Conservation (phyloP, 2,329 filamentous ascomycete species). For the Colletotrichum filicis region DNA sequence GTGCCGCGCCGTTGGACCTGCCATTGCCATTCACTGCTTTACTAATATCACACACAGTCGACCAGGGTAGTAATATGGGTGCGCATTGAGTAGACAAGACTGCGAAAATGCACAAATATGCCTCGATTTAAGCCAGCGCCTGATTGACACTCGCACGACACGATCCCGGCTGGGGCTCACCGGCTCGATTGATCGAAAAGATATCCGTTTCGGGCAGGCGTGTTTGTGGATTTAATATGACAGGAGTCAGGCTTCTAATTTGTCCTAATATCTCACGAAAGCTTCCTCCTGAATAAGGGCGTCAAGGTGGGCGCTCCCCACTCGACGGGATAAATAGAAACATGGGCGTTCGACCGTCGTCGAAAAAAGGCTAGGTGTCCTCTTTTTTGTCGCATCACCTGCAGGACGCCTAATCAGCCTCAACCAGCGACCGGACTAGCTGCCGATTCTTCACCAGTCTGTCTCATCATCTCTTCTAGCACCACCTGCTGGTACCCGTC, state of each 20-base stretch:
- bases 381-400: constrained; percentile 18
- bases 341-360: constrained; percentile 7
- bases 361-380: constrained; percentile 30
- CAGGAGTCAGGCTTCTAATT: constrained; percentile 4
- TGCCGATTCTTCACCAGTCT: constrained; percentile 24
- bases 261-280: constrained; percentile 2
- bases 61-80: background rate
- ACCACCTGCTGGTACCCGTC: background rate
- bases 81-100: background rate
- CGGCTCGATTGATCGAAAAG: background rate
- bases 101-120: constrained; percentile 4
- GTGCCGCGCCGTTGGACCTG: background rate
- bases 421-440: constrained; percentile 10
- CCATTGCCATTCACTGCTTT: background rate
- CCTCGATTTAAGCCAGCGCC: background rate
- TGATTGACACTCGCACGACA: background rate
- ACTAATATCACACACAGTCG: background rate
- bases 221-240: constrained; percentile 4
- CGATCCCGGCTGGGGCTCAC: constrained; percentile 22
- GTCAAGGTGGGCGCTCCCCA: background rate
- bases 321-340: constrained; percentile 8
- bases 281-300: background rate
- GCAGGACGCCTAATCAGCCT: constrained; percentile 20
- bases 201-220: constrained; percentile 17
- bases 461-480: constrained; percentile 12